Conservation (phyloP, 257 asterid genomes). For the Buddleja alternifolia region DNA sequence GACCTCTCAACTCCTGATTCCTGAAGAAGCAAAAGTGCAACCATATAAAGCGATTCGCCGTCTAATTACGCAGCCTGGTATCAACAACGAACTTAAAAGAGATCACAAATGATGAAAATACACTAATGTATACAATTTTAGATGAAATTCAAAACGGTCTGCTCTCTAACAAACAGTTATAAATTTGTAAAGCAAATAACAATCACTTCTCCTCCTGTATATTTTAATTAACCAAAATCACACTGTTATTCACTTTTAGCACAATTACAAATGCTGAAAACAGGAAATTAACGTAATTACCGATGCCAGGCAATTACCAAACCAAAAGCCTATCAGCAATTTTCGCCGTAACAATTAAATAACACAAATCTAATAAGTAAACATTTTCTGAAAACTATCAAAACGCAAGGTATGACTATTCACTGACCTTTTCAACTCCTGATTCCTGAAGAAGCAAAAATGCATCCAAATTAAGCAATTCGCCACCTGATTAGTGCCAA, state of each 20-base stretch:
- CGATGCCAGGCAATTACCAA: not conserved
- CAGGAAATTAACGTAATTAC: not conserved
- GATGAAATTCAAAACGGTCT: not conserved
- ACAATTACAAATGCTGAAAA: constrained; percentile 22
- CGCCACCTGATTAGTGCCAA: constrained; percentile 2
- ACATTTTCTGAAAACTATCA: constrained; percentile 4
- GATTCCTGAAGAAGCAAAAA: not conserved
- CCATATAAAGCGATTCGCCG: not conserved
- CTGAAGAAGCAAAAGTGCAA: not conserved
- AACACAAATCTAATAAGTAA: constrained; percentile 2
- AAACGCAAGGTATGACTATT: not conserved
- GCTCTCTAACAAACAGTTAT: not conserved
- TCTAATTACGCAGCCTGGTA: not conserved
- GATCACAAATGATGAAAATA: too few relatives aligned
- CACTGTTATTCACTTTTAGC: constrained; percentile 10
- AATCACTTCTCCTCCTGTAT: not conserved
- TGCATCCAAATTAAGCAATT: not conserved
- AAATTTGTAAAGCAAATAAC: not conserved
- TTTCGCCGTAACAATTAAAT: not conserved
- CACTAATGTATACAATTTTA: too few relatives aligned
- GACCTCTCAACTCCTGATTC: constrained; percentile 23
- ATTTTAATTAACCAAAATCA: constrained; percentile 15
- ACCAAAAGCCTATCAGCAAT: constrained; percentile 20
- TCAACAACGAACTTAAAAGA: not conserved
- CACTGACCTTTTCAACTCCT: constrained; percentile 17